A percentile compares a stretch with the other conserved stretches of the same genome.
Conservation (phyloP, 2,329 filamentous ascomycete genomes). For the Venturia aucupariae region DNA sequence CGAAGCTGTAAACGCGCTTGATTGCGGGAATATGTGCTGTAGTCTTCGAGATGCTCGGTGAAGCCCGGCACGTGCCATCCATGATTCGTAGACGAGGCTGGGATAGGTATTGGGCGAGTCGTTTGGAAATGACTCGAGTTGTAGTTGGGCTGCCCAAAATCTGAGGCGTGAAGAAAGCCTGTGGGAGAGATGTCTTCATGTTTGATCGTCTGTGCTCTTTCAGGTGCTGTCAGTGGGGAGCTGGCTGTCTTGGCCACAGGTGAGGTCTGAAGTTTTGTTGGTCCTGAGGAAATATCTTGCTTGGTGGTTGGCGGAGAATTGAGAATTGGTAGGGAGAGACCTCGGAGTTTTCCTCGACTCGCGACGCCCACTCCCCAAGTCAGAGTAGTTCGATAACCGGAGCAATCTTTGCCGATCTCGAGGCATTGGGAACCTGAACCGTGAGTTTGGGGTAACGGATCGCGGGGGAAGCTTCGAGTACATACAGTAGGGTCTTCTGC, state of each 20-base stretch:
- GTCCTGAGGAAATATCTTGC: neutral
- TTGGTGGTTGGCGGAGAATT: conserved; percentile 29
- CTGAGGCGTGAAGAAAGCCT: conserved; percentile 11
- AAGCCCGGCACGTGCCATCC: conserved; percentile 31
- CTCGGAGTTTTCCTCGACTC: conserved; percentile 87
- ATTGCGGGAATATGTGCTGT: conserved; percentile 28
- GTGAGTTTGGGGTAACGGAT: neutral
- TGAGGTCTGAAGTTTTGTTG: conserved; percentile 7
- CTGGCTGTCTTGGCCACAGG: neutral
- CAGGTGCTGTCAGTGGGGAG: neutral
- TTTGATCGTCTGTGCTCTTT: neutral
- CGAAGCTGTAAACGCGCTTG: conserved; percentile 30
- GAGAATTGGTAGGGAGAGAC: conserved; percentile 63
- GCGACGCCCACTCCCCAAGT: conserved; percentile 96
- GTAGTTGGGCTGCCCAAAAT: conserved; percentile 20
- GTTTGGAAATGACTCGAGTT: conserved; percentile 12
- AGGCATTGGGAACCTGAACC: conserved; percentile 67
- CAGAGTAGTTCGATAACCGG: conserved; percentile 91
- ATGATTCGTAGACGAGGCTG: conserved; percentile 27
- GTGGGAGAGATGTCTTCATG: neutral
- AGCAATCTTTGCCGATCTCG: conserved; percentile 84
- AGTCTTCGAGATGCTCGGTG: conserved; percentile 30
- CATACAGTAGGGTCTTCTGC: conserved; percentile 76
- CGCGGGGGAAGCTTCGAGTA: neutral
- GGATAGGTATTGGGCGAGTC: conserved; percentile 28